phyloP scores from a whole-genome alignment of 2,329 filamentous ascomycete species.

The Amesomyces nigricolor region DNA sequence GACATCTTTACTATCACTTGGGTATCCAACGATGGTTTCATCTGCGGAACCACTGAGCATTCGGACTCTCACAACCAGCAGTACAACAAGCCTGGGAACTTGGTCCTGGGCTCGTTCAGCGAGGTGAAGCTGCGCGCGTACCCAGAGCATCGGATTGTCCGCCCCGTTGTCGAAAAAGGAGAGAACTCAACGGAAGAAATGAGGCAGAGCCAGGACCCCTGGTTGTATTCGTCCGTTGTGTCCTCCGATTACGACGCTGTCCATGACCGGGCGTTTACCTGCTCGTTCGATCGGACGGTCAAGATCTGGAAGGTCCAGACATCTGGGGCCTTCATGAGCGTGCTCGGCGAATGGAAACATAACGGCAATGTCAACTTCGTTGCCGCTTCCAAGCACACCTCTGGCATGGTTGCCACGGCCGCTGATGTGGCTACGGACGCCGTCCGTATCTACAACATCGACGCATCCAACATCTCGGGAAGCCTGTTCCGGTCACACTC shows the following conservation, averaged over 20 bases:
- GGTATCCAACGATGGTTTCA: constrained; percentile 47
- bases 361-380: constrained; percentile 59
- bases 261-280: constrained; percentile 48
- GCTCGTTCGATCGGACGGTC: constrained; percentile 57
- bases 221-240: constrained; percentile 60
- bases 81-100: constrained; percentile 60
- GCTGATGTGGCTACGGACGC: constrained; percentile 50
- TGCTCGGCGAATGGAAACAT: constrained; percentile 50
- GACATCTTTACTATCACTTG: constrained; percentile 55
- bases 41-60: constrained; percentile 59
- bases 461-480: constrained; percentile 32
- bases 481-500: constrained; percentile 38
- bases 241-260: constrained; percentile 50
- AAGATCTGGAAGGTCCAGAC: constrained; percentile 49
- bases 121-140: constrained; percentile 44
- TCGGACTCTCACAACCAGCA: constrained; percentile 59
- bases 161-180: constrained; percentile 47
- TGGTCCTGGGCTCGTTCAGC: constrained; percentile 48
- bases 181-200: constrained; percentile 53
- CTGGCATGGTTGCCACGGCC: constrained; percentile 52
- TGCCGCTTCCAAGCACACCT: constrained; percentile 43
- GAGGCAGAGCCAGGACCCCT: constrained; percentile 54
- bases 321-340: constrained; percentile 38
- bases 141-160: constrained; percentile 51
- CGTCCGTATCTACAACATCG: constrained; percentile 51